Evolutionary conservation across 2,329 filamentous ascomycete species (phyloP), one percentile per base, ranked within the genome.

Genomic region (Colletotrichum nymphaeae): DNA sequence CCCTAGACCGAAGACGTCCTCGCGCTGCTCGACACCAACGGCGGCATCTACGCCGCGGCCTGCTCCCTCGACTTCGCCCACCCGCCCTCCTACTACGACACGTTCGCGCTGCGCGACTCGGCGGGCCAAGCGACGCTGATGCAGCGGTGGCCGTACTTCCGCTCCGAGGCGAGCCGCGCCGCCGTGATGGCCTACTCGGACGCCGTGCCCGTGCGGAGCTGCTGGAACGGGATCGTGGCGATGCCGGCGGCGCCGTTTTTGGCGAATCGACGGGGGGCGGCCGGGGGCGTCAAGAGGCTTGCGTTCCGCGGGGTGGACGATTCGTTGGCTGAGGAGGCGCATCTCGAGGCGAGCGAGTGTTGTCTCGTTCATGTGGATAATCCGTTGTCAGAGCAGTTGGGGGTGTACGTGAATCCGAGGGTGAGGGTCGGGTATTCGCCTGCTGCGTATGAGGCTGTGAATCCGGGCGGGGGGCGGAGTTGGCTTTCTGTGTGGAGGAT

Each of bases 341-440:
- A 94, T 78, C 85, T 95, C 30, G 94, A 95, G 81, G 93, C 87
- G n/a, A 93, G 91, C 16, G 93, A 95, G 81, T 95, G 93, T 84
- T 95, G 94, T 81, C 88, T 95, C 65, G 91, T 94, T 67, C 93
- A 94, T 78, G 89, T 90, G 2, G 93, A 94, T 78, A 94, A 94
- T 76, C 89, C 89, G 1, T 82, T 91, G 5, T 87, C 86, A 5
- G 78, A 78, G 69, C 80, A 81, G 6, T 76, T 81, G 67, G 91
- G 93, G 63, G 89, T 94, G 6, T 94, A 86, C 80, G 78, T 94
- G 52, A 95, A 95, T 79, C 92, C 93, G 1, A 87, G 87, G 14
- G 92, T 94, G 12, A 86, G 92, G 9, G 93, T 94, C 5, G 91
- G 87, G 2, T 94, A 94, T 78, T 90, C 85, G 74, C 79, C 81